Evolutionary conservation across 805 yeast species (phyloP).

Genomic region (Tetrapisispora iriomotensis): DNA sequence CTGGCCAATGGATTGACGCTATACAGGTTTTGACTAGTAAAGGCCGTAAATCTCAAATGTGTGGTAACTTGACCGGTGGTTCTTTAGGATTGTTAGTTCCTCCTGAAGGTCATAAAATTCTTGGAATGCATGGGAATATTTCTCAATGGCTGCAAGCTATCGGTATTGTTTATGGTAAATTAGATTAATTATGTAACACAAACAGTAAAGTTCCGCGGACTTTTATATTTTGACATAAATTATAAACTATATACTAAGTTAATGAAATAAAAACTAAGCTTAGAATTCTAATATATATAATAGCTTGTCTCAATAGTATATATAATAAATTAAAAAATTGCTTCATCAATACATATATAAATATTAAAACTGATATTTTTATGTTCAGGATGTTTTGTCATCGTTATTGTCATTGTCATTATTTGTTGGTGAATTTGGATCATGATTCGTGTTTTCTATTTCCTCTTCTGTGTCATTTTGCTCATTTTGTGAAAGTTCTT

Average conservation of each 20-base stretch:
- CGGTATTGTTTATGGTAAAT: constrained; percentile 50
- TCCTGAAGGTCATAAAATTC: constrained; percentile 51
- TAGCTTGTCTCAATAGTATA: no score
- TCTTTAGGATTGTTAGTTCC: constrained; percentile 45
- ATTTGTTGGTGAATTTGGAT: not conserved
- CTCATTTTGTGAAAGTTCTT: not conserved
- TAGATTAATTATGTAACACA: not conserved
- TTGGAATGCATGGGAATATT: constrained; percentile 64
- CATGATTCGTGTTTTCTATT: not conserved
- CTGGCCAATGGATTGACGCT: constrained; percentile 89
- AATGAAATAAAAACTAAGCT: no score
- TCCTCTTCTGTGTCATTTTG: not conserved
- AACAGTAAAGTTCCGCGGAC: no score
- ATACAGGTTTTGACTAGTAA: constrained; percentile 56
- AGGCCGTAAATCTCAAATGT: constrained; percentile 45
- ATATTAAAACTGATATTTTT: no score
- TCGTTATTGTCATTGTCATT: not conserved
- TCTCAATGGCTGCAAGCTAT: constrained; percentile 67
- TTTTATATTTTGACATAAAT: no score
- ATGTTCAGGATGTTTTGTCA: no score
- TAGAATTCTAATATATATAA: no score
- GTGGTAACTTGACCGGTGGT: constrained; percentile 66
- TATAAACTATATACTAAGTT: no score
- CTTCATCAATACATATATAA: no score
- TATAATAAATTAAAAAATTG: no score